Evolutionary conservation across 2,329 filamentous ascomycete species (phyloP), one percentile per base, ranked within the genome.

Genomic region (Xylogone sp.): DNA sequence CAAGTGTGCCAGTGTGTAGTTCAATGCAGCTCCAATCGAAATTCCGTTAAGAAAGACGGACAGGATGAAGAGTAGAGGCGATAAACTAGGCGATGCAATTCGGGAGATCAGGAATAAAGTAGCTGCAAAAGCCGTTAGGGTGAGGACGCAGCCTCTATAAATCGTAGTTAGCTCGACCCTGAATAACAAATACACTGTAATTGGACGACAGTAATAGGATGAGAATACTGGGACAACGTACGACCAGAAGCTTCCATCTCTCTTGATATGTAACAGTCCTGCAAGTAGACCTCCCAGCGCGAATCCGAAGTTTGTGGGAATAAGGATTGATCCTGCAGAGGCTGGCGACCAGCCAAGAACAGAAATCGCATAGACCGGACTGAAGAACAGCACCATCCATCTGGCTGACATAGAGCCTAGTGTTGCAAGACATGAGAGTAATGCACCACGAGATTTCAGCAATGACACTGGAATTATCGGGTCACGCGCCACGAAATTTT

Each of bases 261-360:
- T 82, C 19, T 83, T 83, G 60, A 95, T 86, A 65, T 95, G 90
- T 16, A 94, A 70, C 69, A 79, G 82, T 8, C 90, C 90, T 13
- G 87, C 85, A 3, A 89, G 57, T 0, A 95, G 69, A 0, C 89
- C 88, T 21, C 90, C 90, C 2, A 80, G 60, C 1, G 84, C 89
- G 62, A 95, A 95, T 1, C 89, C 90, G 5, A 82, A 65, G 67
- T 95, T 95, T 0, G 90, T 94, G 0, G 90, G 89, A 45, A 95
- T 81, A 6, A 95, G 77, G 31, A 93, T 85, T 3, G 86, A 78
- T 2, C 90, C 90, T 2, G 88, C 86, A 1, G 81, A 73, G 1
- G 87, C 85, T 0, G 88, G 86, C 1, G 78, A 70, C 72, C 87
- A 87, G 50, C 81, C 81, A 2, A 85, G 82, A 1, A 94, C 85